Evolutionary conservation across 192 early-diverging fungal species (phyloP), one percentile per base, ranked within the genome.

Genomic region (Coemansia sp.): DNA sequence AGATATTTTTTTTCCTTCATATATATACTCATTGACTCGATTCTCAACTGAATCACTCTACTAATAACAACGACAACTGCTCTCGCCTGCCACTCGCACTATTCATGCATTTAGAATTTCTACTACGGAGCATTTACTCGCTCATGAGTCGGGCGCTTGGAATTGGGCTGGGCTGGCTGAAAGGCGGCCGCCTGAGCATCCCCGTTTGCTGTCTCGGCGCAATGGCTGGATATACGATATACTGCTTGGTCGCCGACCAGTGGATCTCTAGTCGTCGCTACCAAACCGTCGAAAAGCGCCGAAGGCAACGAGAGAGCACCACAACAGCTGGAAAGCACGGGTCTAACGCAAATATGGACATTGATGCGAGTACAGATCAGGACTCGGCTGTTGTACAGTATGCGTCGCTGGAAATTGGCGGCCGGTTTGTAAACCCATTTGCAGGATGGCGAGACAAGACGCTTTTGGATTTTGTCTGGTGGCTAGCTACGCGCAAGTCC

Each of bases 361-460:
- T 32, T 4, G 45, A 9, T 18, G 39, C 27, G 22, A 24, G 5
- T 15, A 8, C 30, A 4, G 40, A 39, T 6, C 20, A 27, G 30
- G 30, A 65, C 27, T 4, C 22, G 38, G 15, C 43, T 9, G 20
- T 9, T 13, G 39, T 29, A 22, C 64, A 27, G 11, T 67, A 58
- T 18, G 41, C 59, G 52, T 78, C 82, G 56, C 71, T 84, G 41
- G 63, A 65, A 39, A 78, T 84, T 39, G 68, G 71, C 15, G 82
- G 82, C 1, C 73, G 76, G 2, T 84, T 78, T 55, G 82, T 84
- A 45, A 84, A 84, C 38, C 82, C 82, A 1, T 84, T 84, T 24
- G 73, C 70, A 4, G 63, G 65, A 1, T 84, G 82, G 82, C 76
- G 82, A 15, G 82, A 84, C 61, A 84, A 84, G 47, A 79, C 82